Evolutionary conservation across 2,329 filamentous ascomycete species (phyloP).

Genomic region (Dryadomyces quercus-mongolicae): DNA sequence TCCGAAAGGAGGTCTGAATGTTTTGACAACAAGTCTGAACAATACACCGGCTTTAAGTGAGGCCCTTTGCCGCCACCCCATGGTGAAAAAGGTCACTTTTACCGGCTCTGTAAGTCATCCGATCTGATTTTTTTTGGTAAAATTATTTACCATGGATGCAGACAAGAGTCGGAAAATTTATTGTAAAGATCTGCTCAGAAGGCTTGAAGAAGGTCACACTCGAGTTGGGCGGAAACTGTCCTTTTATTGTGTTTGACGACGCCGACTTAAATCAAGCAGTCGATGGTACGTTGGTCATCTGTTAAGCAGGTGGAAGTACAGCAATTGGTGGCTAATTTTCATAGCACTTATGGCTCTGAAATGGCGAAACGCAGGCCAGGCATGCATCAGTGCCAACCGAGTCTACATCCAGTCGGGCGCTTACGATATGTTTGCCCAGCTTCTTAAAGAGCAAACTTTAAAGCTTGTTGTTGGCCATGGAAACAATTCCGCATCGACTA

Average conservation of each 20-base stretch:
- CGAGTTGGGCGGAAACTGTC: slow-evolving; percentile 60
- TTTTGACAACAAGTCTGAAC: slow-evolving; percentile 27
- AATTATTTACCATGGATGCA: background rate
- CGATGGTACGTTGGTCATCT: background rate
- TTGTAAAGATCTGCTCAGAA: slow-evolving; percentile 49
- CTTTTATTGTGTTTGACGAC: slow-evolving; percentile 54
- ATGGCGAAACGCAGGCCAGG: slow-evolving; percentile 43
- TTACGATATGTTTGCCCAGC: slow-evolving; percentile 35
- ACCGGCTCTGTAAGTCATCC: slow-evolving; percentile 40
- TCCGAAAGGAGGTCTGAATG: slow-evolving; percentile 54
- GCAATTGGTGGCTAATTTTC: too few relatives aligned
- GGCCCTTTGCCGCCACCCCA: slow-evolving; percentile 28
- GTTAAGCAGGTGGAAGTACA: too few relatives aligned
- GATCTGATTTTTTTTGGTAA: too few relatives aligned
- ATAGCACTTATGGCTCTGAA: slow-evolving; percentile 19
- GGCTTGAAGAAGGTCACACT: slow-evolving; percentile 57
- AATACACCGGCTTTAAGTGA: slow-evolving; percentile 29
- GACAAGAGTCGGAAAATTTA: slow-evolving; percentile 53
- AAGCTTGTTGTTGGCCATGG: slow-evolving; percentile 23
- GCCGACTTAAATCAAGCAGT: slow-evolving; percentile 51
- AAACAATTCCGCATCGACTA: too few relatives aligned
- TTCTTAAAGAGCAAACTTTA: slow-evolving; percentile 20
- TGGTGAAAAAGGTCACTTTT: slow-evolving; percentile 55
- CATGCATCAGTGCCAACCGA: slow-evolving; percentile 52
- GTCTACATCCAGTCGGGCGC: slow-evolving; percentile 51